phyloP scores from a whole-genome alignment of 805 yeast species.

The Gaillardinia entomophila region DNA sequence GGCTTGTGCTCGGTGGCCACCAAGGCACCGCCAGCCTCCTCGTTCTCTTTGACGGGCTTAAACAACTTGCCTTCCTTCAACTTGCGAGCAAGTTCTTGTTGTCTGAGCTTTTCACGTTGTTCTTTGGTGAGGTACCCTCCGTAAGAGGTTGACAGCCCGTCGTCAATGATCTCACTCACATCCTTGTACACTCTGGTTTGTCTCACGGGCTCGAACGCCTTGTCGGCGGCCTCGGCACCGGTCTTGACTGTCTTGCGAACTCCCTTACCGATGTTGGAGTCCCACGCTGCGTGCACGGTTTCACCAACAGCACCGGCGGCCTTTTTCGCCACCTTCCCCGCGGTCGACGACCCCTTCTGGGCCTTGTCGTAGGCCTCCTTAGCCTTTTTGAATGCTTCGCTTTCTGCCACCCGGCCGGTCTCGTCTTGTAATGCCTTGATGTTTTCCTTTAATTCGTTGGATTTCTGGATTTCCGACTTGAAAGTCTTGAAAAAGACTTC shows the following conservation, averaged over 20 bases:
- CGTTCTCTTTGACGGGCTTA: conserved; percentile 69
- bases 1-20: conserved; percentile 79
- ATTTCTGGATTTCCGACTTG: conserved; percentile 84
- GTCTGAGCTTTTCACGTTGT: conserved; percentile 66
- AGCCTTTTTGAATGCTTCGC: conserved; percentile 89
- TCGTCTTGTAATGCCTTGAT: conserved; percentile 95
- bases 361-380: conserved; percentile 88
- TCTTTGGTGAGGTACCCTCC: conserved; percentile 91
- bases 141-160: conserved; percentile 81
- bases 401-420: conserved; percentile 88
- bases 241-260: conserved; percentile 81
- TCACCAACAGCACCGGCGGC: conserved; percentile 94
- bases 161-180: conserved; percentile 82
- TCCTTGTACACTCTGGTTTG: conserved; percentile 86
- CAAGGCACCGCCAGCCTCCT: conserved; percentile 75
- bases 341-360: conserved; percentile 61
- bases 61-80: conserved; percentile 54
- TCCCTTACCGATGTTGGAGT: conserved; percentile 83
- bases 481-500: conserved; percentile 93
- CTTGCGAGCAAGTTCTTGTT: conserved; percentile 44
- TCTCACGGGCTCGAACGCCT: conserved; percentile 89
- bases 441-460: conserved; percentile 82
- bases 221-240: conserved; percentile 82
- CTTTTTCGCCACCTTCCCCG: conserved; percentile 69
- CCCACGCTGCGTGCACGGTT: conserved; percentile 92